Conservation (phyloP, 2,329 filamentous ascomycete genomes). For the Colletotrichum kahawae region DNA sequence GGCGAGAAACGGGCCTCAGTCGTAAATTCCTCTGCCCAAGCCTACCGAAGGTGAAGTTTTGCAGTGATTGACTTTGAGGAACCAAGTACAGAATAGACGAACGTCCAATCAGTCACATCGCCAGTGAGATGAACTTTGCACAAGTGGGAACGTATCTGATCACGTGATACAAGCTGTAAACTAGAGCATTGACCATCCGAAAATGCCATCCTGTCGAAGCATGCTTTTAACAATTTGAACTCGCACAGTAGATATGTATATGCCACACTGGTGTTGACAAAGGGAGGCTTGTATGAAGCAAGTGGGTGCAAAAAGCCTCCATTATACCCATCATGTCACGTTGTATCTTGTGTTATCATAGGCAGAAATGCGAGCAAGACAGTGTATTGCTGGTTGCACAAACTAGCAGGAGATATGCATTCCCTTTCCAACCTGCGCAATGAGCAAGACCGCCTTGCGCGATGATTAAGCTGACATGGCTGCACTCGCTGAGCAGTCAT, state of each 20-base stretch:
- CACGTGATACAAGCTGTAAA: not conserved
- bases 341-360: not conserved
- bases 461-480: conserved; percentile 13
- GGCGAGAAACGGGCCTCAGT: not conserved
- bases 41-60: not conserved
- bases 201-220: not conserved
- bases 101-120: not conserved
- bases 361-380: not conserved
- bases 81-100: not conserved
- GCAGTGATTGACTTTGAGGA: not conserved
- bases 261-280: not conserved
- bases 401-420: not conserved
- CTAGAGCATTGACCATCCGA: not conserved
- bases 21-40: not conserved
- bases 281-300: not conserved
- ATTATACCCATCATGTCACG: not conserved
- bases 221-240: not conserved
- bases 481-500: not conserved
- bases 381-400: not conserved
- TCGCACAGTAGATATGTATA: not conserved
- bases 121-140: not conserved
- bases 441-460: not conserved
- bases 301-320: not conserved
- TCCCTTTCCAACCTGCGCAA: not conserved
- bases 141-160: not conserved